Percentiles rank a stretch among this genome's conserved stretches.
Conservation (phyloP, 176 grass and related monocot species). For the Juncus inflexus region DNA sequence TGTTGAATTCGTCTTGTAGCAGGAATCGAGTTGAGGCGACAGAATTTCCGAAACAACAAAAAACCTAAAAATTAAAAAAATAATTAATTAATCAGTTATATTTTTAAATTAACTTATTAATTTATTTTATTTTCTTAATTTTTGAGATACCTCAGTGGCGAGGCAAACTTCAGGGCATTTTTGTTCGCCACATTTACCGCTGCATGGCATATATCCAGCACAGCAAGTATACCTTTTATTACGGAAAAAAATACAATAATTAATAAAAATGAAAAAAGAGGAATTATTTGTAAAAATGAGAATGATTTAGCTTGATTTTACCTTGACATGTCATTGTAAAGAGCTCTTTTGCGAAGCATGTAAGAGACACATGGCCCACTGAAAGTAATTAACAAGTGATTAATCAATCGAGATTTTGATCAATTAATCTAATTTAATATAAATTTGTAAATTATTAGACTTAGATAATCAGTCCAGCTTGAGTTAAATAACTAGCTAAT, state of each 20-base stretch:
- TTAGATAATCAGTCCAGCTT: too few species aligned
- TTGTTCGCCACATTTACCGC: constrained; percentile 88
- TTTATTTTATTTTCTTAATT: not conserved
- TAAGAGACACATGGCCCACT: constrained; percentile 95
- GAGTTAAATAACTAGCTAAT: too few species aligned
- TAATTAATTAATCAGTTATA: not conserved
- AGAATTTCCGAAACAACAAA: constrained; percentile 91
- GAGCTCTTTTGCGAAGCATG: constrained; percentile 97
- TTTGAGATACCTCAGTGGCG: constrained; percentile 62
- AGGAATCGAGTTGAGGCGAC: constrained; percentile 95
- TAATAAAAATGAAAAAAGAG: too few species aligned
- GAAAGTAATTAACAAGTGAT: constrained; percentile 12
- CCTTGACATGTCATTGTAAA: constrained; percentile 99
- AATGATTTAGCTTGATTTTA: constrained; percentile 29
- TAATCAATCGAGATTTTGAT: too few species aligned
- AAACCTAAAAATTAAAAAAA: constrained; percentile 52
- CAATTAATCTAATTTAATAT: too few species aligned
- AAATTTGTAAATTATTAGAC: too few species aligned
- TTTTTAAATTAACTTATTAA: not conserved
- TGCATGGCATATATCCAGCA: constrained; percentile 93
- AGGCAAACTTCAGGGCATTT: constrained; percentile 90
- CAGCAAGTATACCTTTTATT: constrained; percentile 75
- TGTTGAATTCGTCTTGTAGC: constrained; percentile 99
- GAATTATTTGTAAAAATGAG: not conserved
- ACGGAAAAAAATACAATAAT: not conserved